Percentiles rank a stretch among this genome's conserved stretches.
Evolutionary conservation across 1,139 yeast species (phyloP).

Genomic region (Candida mesenterica): DNA sequence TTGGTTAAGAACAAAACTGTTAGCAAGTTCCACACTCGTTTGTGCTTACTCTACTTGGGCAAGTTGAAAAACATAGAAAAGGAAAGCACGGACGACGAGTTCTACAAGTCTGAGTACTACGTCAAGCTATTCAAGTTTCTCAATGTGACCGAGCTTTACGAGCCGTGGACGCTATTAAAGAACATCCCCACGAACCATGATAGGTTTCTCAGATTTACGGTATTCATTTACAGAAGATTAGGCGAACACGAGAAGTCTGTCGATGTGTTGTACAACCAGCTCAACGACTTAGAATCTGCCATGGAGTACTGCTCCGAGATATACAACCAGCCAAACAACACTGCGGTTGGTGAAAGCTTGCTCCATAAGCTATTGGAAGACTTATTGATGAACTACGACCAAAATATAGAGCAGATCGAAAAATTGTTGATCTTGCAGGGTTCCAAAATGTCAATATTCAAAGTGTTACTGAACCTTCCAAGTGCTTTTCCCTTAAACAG

Average conservation of each 20-base stretch:
- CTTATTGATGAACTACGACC: conserved; percentile 31
- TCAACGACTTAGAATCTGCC: conserved; percentile 58
- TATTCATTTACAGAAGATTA: conserved; percentile 57
- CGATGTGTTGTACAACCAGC: conserved; percentile 56
- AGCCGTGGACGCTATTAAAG: conserved; percentile 46
- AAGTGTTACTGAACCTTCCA: conserved; percentile 54
- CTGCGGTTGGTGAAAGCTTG: conserved; percentile 37
- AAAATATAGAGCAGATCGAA: conserved; percentile 39
- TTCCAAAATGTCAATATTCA: conserved; percentile 49
- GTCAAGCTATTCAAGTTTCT: conserved; percentile 39
- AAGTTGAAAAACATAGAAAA: conserved; percentile 23
- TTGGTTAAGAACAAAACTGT: conserved; percentile 32
- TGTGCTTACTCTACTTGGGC: conserved; percentile 56
- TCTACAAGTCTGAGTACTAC: conserved; percentile 22
- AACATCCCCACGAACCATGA: conserved; percentile 38
- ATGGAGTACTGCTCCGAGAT: conserved; percentile 59
- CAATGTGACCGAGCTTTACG: conserved; percentile 35
- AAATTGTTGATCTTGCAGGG: conserved; percentile 49
- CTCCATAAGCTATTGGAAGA: conserved; percentile 41
- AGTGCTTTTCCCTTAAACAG: conserved; percentile 43
- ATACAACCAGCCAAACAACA: conserved; percentile 35
- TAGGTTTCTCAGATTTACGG: conserved; percentile 43
- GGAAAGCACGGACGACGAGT: conserved; percentile 11
- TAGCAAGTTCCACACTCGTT: conserved; percentile 45
- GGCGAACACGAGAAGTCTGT: conserved; percentile 67